These are phyloP conservation scores for Acanthamoeba sp. DNA, from an alignment of 208 protist species.

Conservation along the genomic window DNA sequence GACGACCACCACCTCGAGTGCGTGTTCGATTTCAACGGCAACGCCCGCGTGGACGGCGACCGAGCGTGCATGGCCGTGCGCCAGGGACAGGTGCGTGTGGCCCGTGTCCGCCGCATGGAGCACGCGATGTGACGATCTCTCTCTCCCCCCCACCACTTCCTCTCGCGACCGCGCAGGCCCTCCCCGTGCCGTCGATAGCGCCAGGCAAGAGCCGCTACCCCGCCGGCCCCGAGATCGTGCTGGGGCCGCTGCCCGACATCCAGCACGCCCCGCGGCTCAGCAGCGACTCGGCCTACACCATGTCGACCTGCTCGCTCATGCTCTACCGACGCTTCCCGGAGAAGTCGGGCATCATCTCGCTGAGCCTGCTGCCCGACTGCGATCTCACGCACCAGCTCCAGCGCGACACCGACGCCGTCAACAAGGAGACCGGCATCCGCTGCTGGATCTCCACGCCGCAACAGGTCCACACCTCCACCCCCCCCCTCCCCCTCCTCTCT, in stretches of 20 bases:
- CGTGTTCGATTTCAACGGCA: slow-evolving; percentile 8
- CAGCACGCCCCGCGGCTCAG: slow-evolving; percentile 39
- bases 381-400: slow-evolving; percentile 35
- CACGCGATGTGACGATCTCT: not conserved
- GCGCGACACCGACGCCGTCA: not conserved
- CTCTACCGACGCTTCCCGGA: slow-evolving; percentile 34
- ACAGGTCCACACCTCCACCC: not conserved
- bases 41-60: not conserved
- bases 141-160: too few species aligned
- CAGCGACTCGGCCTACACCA: slow-evolving; percentile 13
- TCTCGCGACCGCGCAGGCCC: too few species aligned
- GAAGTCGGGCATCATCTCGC: slow-evolving; percentile 23
- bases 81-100: slow-evolving; percentile 22
- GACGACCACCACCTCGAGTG: slow-evolving; percentile 47
- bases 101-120: too few species aligned
- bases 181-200: not conserved
- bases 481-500: too few species aligned
- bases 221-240: not conserved
- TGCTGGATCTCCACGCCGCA: slow-evolving; percentile 58
- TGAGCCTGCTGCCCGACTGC: slow-evolving; percentile 57
- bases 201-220: not conserved
- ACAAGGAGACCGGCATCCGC: slow-evolving; percentile 28
- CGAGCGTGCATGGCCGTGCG: slow-evolving; percentile 48
- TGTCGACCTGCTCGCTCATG: slow-evolving; percentile 8
- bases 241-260: slow-evolving; percentile 52